phyloP scores from a whole-genome alignment of 768 basidiomycete genomes.

The Lentinula guzmanii region DNA sequence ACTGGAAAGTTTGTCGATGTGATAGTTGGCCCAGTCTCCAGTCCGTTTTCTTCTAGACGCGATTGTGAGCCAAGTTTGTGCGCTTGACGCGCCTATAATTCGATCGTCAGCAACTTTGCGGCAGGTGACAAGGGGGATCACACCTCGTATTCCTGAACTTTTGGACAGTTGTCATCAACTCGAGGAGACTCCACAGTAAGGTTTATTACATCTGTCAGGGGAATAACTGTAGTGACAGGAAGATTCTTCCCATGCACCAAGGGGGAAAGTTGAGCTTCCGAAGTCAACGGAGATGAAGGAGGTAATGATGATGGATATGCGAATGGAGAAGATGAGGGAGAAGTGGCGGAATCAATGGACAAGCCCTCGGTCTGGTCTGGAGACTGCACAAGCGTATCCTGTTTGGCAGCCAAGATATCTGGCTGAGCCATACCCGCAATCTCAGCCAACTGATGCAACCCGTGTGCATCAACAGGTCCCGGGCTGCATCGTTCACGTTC shows the following conservation, averaged over 20 bases:
- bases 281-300: slow-evolving; percentile 1
- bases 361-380: background rate
- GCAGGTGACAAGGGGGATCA: background rate
- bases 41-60: background rate
- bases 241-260: background rate
- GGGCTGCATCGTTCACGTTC: background rate
- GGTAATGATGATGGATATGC: slow-evolving; percentile 1
- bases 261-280: slow-evolving; percentile 3
- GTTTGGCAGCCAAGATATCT: background rate
- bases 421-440: background rate
- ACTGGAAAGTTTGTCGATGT: background rate
- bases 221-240: background rate
- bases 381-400: background rate
- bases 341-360: background rate
- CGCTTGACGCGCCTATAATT: background rate
- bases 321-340: background rate
- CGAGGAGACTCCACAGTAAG: background rate
- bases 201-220: background rate
- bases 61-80: background rate
- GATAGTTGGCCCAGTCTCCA: background rate
- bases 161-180: too few species aligned
- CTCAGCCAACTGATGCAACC: background rate
- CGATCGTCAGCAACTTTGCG: background rate
- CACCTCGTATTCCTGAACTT: background rate
- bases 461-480: background rate